Evolutionary conservation across 2,329 filamentous ascomycete species (phyloP).

Genomic region (Colletotrichum lindemuthianum): DNA sequence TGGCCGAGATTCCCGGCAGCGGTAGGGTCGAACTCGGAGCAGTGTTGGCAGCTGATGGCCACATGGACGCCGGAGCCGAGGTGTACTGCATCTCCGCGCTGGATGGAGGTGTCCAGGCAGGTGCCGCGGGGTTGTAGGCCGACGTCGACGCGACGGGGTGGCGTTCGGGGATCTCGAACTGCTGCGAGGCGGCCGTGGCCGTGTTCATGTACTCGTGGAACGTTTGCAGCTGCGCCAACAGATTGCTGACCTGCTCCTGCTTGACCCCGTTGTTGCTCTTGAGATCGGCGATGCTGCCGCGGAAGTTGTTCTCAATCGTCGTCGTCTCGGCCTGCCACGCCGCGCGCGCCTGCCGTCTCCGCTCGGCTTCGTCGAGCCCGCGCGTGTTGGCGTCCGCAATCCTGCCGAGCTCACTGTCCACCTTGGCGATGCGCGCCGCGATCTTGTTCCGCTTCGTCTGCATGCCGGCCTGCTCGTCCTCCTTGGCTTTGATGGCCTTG

Average conservation of each 20-base stretch:
- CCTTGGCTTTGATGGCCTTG: conserved; percentile 69
- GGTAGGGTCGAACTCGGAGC: conserved; percentile 41
- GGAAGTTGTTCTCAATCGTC: conserved; percentile 56
- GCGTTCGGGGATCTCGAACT: conserved; percentile 42
- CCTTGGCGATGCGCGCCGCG: conserved; percentile 74
- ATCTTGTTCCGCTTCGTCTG: conserved; percentile 79
- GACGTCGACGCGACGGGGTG: conserved; percentile 29
- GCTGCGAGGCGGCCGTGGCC: conserved; percentile 45
- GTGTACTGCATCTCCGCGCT: conserved; percentile 47
- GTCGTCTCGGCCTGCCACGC: conserved; percentile 58
- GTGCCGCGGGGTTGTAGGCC: conserved; percentile 38
- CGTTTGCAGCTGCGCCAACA: conserved; percentile 48
- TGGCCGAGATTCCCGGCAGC: conserved; percentile 43
- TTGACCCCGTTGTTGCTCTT: conserved; percentile 50
- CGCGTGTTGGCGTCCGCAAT: conserved; percentile 75
- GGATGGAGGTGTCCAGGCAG: conserved; percentile 48
- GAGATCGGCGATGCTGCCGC: conserved; percentile 50
- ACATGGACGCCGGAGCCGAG: conserved; percentile 44
- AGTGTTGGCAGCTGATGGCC: conserved; percentile 46
- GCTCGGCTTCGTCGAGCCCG: conserved; percentile 71
- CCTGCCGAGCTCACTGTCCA: conserved; percentile 76
- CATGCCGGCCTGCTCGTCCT: conserved; percentile 70
- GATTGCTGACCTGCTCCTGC: conserved; percentile 50
- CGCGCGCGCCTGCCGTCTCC: conserved; percentile 61
- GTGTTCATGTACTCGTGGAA: conserved; percentile 47